These are phyloP conservation scores for Alternaria ventricosa DNA, from an alignment of 2,329 filamentous ascomycete genomes.

Conservation along the genomic window DNA sequence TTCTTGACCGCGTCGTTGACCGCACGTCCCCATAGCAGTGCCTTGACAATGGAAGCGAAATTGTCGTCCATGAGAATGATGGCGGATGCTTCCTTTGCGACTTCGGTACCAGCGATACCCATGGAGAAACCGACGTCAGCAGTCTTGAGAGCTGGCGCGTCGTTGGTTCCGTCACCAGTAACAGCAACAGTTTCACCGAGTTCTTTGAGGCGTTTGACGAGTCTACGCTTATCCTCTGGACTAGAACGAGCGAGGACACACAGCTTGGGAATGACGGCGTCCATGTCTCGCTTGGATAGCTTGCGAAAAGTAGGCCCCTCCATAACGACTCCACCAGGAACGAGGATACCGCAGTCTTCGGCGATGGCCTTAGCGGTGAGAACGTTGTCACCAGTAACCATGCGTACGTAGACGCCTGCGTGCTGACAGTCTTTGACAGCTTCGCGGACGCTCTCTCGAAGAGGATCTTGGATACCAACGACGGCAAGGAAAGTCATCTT, in stretches of 20 bases:
- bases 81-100: conserved; percentile 83
- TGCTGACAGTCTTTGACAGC: conserved; percentile 76
- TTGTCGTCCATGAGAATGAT: conserved; percentile 91
- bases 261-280: conserved; percentile 65
- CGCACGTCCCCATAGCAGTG: conserved; percentile 74
- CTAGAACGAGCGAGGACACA: conserved; percentile 73
- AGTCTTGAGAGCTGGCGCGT: conserved; percentile 79
- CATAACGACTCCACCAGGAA: conserved; percentile 73
- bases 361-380: conserved; percentile 81
- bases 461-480: conserved; percentile 82
- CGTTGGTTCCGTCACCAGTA: conserved; percentile 84
- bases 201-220: conserved; percentile 69
- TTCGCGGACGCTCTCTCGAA: conserved; percentile 75
- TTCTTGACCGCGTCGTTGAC: conserved; percentile 54
- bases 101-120: conserved; percentile 83
- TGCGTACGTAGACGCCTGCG: conserved; percentile 79
- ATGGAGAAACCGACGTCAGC: conserved; percentile 86
- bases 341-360: conserved; percentile 77
- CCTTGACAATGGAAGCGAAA: conserved; percentile 85
- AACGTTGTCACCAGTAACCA: conserved; percentile 86
- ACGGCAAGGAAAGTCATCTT: conserved; percentile 77
- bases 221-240: conserved; percentile 71
- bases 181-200: conserved; percentile 80
- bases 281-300: conserved; percentile 65
- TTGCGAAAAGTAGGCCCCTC: conserved; percentile 81